phyloP scores from a whole-genome alignment of 257 asterid species.

The Ehretia macrophylla region DNA sequence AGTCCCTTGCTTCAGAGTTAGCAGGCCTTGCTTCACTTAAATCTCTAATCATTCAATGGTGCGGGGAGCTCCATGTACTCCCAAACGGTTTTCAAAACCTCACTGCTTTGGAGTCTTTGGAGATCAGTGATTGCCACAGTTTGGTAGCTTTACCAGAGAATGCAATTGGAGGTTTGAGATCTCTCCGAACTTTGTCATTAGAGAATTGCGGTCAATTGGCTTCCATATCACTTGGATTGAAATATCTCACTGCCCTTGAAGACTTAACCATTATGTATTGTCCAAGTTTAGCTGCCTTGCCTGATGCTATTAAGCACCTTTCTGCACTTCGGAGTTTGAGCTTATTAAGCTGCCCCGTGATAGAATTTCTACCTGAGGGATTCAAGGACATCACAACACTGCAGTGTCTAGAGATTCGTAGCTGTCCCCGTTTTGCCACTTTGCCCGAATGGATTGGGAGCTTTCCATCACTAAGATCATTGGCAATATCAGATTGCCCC shows the following conservation, averaged over 20 bases:
- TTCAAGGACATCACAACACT: conserved; percentile 20
- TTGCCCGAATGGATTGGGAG: conserved; percentile 27
- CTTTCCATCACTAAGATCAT: conserved; percentile 24
- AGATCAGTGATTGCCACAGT: conserved; percentile 21
- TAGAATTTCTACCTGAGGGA: conserved; percentile 13
- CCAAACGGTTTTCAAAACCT: conserved; percentile 21
- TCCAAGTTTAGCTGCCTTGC: conserved; percentile 11
- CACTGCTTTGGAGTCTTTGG: conserved; percentile 16
- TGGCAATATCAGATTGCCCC: conserved; percentile 21
- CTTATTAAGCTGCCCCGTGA: conserved; percentile 19
- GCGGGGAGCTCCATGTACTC: conserved; percentile 16
- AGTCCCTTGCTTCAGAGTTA: conserved; percentile 13
- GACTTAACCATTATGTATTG: conserved; percentile 25
- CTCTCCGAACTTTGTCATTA: conserved; percentile 17
- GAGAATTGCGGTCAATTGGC: conserved; percentile 23
- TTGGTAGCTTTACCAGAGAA: conserved; percentile 14
- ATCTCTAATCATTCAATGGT: conserved; percentile 24
- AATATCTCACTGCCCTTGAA: conserved; percentile 24
- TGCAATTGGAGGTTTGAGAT: conserved; percentile 20
- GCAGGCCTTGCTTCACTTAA: conserved; percentile 13
- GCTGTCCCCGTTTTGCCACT: conserved; percentile 13
- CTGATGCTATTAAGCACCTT: conserved; percentile 11
- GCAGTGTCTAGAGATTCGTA: conserved; percentile 20
- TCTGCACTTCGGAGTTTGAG: conserved; percentile 17
- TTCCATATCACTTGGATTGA: conserved; percentile 11